Conservation (phyloP, 2,329 filamentous ascomycete species). For the Aspergillus piperis region DNA sequence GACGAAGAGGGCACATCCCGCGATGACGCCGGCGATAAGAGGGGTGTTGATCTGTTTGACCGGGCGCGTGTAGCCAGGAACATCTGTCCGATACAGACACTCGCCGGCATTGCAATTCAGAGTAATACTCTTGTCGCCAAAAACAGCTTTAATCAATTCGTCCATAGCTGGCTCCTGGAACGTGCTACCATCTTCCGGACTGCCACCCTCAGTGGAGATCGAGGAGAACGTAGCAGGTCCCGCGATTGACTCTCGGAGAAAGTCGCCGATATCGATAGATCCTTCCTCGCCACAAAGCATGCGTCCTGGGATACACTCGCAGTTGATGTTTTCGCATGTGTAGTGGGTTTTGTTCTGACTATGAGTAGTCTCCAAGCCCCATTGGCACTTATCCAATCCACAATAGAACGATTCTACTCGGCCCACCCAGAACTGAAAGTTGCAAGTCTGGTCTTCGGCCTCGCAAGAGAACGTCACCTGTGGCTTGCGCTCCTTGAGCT, state of each 20-base stretch:
- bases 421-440: conserved; percentile 99
- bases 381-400: conserved; percentile 77
- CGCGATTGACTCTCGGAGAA: conserved; percentile 77
- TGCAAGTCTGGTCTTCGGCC: conserved; percentile 72
- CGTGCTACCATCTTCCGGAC: conserved; percentile 69
- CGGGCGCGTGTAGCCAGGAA: conserved; percentile 85
- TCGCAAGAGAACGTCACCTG: conserved; percentile 95
- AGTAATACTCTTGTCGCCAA: conserved; percentile 87
- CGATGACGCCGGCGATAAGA: conserved; percentile 90
- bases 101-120: conserved; percentile 83
- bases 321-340: conserved; percentile 79
- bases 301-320: conserved; percentile 82
- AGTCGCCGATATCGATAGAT: conserved; percentile 89
- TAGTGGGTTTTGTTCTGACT: conserved; percentile 80
- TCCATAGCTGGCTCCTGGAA: conserved; percentile 95
- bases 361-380: conserved; percentile 67
- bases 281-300: conserved; percentile 93
- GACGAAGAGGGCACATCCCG: conserved; percentile 79
- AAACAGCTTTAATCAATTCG: conserved; percentile 80
- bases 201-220: conserved; percentile 54
- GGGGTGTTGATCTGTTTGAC: conserved; percentile 97
- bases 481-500: conserved; percentile 80
- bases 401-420: conserved; percentile 96
- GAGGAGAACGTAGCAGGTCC: conserved; percentile 86
- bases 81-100: conserved; percentile 88